phyloP scores from a whole-genome alignment of 352 stramenopile genomes.

The Blastocystis sp. region DNA sequence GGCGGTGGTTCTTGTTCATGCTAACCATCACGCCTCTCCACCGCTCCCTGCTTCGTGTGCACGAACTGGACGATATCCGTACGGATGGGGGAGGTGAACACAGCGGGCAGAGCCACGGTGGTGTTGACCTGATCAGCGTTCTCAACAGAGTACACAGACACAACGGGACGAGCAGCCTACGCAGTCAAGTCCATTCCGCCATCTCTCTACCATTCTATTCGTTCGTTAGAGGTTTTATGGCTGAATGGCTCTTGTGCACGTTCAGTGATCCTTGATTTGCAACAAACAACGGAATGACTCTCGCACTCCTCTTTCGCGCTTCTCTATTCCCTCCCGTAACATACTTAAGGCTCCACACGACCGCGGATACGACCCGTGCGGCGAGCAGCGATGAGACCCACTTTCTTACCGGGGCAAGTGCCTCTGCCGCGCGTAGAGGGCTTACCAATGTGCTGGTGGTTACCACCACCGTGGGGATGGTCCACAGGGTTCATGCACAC shows the following conservation, averaged over 20 bases:
- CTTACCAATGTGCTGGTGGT: no score
- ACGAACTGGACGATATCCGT: conserved; percentile 98
- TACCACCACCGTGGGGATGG: no score
- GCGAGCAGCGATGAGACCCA: no score
- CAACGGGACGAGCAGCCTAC: conserved; percentile 84
- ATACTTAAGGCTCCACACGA: background rate
- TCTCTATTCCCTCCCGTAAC: background rate
- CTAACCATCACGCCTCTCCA: background rate
- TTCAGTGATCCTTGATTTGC: background rate
- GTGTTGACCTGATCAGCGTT: conserved; percentile 78
- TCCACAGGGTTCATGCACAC: no score
- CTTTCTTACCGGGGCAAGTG: no score
- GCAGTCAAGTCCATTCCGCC: background rate
- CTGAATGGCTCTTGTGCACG: background rate
- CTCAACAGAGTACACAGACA: conserved; percentile 87
- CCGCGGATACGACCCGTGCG: background rate
- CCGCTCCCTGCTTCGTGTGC: conserved; percentile 83
- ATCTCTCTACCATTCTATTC: conserved; percentile 22
- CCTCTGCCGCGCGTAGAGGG: no score
- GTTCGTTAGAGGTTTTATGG: conserved; percentile 27
- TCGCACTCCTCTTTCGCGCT: background rate
- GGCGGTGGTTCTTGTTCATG: conserved; percentile 98
- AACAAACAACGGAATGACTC: conserved; percentile 1
- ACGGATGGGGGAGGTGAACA: conserved; percentile 95
- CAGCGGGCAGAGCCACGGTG: conserved; percentile 86